Evolutionary conservation across 129 eudicot species (phyloP), one percentile per base, ranked within the genome.

Genomic region (Silybum marianum): DNA sequence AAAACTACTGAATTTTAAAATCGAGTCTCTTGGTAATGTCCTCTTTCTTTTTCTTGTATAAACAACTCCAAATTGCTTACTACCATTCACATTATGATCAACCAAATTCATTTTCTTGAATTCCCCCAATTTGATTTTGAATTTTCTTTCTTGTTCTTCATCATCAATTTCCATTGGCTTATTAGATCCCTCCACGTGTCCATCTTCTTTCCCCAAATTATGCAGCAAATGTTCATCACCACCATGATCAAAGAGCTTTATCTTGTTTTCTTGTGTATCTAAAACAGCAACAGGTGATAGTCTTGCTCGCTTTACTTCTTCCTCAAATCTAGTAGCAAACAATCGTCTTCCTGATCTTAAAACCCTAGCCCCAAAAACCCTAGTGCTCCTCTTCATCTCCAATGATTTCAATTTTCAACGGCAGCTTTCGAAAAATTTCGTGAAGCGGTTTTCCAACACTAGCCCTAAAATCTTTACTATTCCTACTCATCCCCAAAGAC

Each of bases 41-140:
- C 92, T 71, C 81, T 90, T 90, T 65, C 94, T 85, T 74, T 87
- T 92, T 75, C 97, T 84, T 6, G 69, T 82, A 84, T 92, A 92
- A 74, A 90, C 93, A 81, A 44, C 62, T 62, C 90, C 84, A 10
- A 62, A 71, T 39, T 58, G 30, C 79, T 71, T 63, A 16, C 9
- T 9, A 13, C 32, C 78, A 78, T 46, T 87, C 78, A 60, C 65
- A 19, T 76, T 70, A 54, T 65, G 25, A 32, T 28, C 82, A 69
- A 71, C 36, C 2, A 9, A 54, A 11, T n/a, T 74, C 84, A 8
- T 6, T 51, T 78, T 26, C 65, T 14, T 80, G 6, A 2, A 4
- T 67, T 63, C 40, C 77, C 38, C 77, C 26, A 46, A 25, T 32
- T 19, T 69, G 42, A 42, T 69, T 67, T 1, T 18, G 69, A n/a